Evolutionary conservation across 805 yeast genomes (phyloP).

Genomic region (Wickerhamiella allomyrinae): DNA sequence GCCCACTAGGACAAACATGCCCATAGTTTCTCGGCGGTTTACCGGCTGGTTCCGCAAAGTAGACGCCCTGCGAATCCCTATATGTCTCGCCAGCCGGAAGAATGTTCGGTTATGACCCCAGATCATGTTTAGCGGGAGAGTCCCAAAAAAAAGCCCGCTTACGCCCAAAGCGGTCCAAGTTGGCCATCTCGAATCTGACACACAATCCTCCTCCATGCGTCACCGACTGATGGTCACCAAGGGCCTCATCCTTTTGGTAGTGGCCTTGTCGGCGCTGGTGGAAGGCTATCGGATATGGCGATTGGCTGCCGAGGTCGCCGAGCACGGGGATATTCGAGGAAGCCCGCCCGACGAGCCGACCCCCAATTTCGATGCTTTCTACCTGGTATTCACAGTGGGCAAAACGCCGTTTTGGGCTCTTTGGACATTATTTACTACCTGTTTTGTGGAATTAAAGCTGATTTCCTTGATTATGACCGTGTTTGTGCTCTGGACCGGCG

Average conservation of each 20-base stretch:
- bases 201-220: not conserved
- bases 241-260: not conserved
- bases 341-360: not conserved
- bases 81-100: no score
- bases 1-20: constrained; percentile 30
- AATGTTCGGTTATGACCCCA: no score
- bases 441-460: constrained; percentile 34
- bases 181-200: not conserved
- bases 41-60: not conserved
- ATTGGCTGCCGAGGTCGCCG: not conserved
- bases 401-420: constrained; percentile 16
- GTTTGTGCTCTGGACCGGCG: constrained; percentile 35
- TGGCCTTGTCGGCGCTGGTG: not conserved
- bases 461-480: constrained; percentile 28
- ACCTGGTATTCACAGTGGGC: constrained; percentile 13
- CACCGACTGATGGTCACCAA: not conserved
- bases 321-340: not conserved
- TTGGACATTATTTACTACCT: constrained; percentile 37
- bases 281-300: not conserved
- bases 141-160: no score
- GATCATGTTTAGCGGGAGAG: no score
- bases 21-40: not conserved
- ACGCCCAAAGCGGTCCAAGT: no score
- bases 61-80: no score
- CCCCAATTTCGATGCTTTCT: constrained; percentile 7